Evolutionary conservation across 1,139 yeast genomes (phyloP).

Genomic region (Kodamaea alishanica): DNA sequence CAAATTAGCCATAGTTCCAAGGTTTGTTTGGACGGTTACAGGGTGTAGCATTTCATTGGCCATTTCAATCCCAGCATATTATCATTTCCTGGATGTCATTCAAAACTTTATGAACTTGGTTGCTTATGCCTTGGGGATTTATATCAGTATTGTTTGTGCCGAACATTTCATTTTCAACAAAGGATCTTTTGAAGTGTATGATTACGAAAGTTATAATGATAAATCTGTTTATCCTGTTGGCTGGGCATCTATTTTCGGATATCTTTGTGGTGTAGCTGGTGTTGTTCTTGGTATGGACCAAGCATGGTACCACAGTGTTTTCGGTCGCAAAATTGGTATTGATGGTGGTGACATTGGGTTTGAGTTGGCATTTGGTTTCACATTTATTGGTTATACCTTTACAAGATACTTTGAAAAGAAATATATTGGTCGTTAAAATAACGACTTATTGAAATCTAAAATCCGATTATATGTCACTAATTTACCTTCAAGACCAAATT

Average conservation of each 20-base stretch:
- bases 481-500: constrained; percentile 18
- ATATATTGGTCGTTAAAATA: constrained; percentile 9
- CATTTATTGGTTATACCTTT: constrained; percentile 24
- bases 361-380: constrained; percentile 23
- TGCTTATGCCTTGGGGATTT: constrained; percentile 29
- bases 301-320: constrained; percentile 29
- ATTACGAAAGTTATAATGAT: constrained; percentile 21
- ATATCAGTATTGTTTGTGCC: constrained; percentile 24
- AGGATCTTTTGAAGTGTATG: constrained; percentile 22
- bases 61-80: constrained; percentile 31
- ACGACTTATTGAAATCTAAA: constrained; percentile 4
- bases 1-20: constrained; percentile 25
- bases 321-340: constrained; percentile 21
- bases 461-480: constrained; percentile 12
- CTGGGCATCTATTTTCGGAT: constrained; percentile 25
- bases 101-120: constrained; percentile 29
- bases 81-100: constrained; percentile 27
- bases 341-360: constrained; percentile 28
- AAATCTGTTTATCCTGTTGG: constrained; percentile 24
- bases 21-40: constrained; percentile 29
- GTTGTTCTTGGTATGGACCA: constrained; percentile 29
- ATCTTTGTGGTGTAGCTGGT: constrained; percentile 26
- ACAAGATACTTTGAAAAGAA: constrained; percentile 28
- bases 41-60: constrained; percentile 29
- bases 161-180: constrained; percentile 27